phyloP scores from a whole-genome alignment of 495 filamentous ascomycete species.

The Penicillium fimorum region DNA sequence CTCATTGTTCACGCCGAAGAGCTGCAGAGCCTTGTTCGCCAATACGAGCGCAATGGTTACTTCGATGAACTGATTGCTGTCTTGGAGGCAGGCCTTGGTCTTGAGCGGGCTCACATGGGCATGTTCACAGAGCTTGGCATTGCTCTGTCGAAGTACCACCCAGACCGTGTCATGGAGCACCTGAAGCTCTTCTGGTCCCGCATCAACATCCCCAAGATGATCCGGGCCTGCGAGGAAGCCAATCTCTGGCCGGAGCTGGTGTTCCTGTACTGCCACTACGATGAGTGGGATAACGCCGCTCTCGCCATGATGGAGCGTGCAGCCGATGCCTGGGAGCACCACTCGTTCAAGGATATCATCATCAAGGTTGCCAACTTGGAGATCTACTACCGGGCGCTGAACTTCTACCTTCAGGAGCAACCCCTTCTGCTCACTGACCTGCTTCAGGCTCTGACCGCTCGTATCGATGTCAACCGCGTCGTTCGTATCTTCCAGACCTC shows the following conservation, averaged over 20 bases:
- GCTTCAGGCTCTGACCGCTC: constrained; percentile 82
- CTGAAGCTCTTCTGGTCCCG: constrained; percentile 98
- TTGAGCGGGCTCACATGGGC: constrained; percentile 88
- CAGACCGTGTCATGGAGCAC: constrained; percentile 97
- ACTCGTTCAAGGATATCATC: constrained; percentile 98
- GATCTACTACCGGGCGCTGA: constrained; percentile 97
- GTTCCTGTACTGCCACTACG: constrained; percentile 98
- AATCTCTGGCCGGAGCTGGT: constrained; percentile 97
- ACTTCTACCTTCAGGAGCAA: constrained; percentile 97
- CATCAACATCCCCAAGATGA: constrained; percentile 98
- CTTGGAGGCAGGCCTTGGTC: constrained; percentile 90
- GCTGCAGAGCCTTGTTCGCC: constrained; percentile 85
- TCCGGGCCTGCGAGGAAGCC: constrained; percentile 90
- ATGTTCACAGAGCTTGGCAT: constrained; percentile 98
- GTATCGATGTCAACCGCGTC: constrained; percentile 97
- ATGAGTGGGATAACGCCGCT: constrained; percentile 98
- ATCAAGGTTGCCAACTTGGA: constrained; percentile 98
- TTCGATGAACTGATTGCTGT: constrained; percentile 96
- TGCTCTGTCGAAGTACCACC: constrained; percentile 94
- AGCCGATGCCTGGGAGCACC: constrained; percentile 98
- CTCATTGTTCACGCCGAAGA: constrained; percentile 98
- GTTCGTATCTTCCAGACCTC: constrained; percentile 98
- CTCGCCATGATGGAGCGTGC: constrained; percentile 99
- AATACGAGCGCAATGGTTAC: constrained; percentile 97
- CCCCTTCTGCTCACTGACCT: constrained; percentile 93